Percentiles rank a stretch among this genome's conserved stretches.
phyloP scores from a whole-genome alignment of 305 asterid genomes.

The Fraxinus floribunda region DNA sequence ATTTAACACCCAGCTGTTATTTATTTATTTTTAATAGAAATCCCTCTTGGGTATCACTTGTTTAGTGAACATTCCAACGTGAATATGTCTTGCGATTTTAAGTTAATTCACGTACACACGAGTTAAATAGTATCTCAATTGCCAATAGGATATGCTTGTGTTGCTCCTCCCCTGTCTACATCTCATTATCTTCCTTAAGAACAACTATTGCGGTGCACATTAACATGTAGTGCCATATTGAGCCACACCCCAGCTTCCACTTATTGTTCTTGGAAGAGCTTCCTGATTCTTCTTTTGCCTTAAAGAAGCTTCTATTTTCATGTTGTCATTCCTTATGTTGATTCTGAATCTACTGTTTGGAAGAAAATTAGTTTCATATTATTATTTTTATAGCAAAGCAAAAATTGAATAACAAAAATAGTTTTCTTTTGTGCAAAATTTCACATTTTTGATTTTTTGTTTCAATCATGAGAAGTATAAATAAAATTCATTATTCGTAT shows the following conservation, averaged over 20 bases:
- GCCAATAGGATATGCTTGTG: not conserved
- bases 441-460: not conserved
- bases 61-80: not conserved
- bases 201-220: not conserved
- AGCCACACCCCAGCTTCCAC: not conserved
- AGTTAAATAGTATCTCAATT: not conserved
- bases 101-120: not conserved
- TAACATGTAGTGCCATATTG: not conserved
- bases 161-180: not conserved
- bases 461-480: not conserved
- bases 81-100: not conserved
- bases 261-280: not conserved
- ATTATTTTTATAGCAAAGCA: not conserved
- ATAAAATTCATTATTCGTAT: not conserved
- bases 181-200: not conserved
- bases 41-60: not conserved
- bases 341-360: not conserved
- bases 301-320: not conserved
- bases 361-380: not conserved
- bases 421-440: not conserved
- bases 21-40: not conserved
- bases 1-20: not conserved
- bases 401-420: not conserved
- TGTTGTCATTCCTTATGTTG: not conserved
- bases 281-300: not conserved